Percentiles rank a stretch among this genome's conserved stretches.
Conservation (phyloP, 495 filamentous ascomycete genomes). For the Neurospora sp. region DNA sequence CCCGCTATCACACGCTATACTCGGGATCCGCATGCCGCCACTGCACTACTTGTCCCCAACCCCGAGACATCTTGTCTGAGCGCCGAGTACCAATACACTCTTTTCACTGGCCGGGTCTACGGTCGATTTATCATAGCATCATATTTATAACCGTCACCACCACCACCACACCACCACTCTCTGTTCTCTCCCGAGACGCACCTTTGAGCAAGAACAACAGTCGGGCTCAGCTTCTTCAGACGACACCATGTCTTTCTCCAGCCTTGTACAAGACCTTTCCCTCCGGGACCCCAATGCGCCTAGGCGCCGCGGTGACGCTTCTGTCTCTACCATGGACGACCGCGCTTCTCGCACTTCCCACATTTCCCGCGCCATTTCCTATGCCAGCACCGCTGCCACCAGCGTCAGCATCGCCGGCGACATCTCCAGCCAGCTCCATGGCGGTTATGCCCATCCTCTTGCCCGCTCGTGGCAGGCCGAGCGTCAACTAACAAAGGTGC, state of each 20-base stretch:
- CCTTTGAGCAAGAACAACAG: background rate
- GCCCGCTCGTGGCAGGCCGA: slow-evolving; percentile 92
- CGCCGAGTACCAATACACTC: background rate
- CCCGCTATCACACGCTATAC: background rate
- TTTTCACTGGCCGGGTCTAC: background rate
- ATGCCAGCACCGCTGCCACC: slow-evolving; percentile 82
- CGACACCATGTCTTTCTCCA: slow-evolving; percentile 78
- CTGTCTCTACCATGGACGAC: slow-evolving; percentile 45
- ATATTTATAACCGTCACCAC: background rate
- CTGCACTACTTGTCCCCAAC: background rate
- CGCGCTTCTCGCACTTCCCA: slow-evolving; percentile 48
- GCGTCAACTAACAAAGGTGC: slow-evolving; percentile 89
- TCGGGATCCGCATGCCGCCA: background rate
- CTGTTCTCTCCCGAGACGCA: background rate
- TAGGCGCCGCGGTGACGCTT: slow-evolving; percentile 31
- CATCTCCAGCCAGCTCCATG: slow-evolving; percentile 89
- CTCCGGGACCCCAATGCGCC: slow-evolving; percentile 45
- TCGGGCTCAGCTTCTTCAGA: background rate
- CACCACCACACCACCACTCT: background rate
- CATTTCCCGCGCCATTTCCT: slow-evolving; percentile 64
- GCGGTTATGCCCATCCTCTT: slow-evolving; percentile 88
- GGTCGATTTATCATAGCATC: background rate
- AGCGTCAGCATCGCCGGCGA: slow-evolving; percentile 88
- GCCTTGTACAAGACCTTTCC: slow-evolving; percentile 76
- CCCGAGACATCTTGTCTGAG: background rate